Evolutionary conservation across 1,284 basidiomycete species (phyloP), one percentile per base, ranked within the genome.

Genomic region (Golubevia pallescens): DNA sequence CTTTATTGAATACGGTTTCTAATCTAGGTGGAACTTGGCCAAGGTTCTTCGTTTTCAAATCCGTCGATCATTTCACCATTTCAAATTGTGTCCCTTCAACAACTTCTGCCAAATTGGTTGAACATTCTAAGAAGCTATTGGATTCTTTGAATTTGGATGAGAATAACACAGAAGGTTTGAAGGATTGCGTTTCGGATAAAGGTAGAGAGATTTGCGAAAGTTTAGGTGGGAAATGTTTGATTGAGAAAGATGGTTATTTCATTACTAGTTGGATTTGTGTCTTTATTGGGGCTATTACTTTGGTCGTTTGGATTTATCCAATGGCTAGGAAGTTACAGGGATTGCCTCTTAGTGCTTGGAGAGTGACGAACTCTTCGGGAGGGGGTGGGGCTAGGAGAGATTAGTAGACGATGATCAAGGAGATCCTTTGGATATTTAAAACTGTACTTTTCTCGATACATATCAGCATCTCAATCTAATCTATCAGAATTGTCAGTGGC

Each of bases 21-120:
- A 85, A 85, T 65, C 68, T 85, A 24, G 82, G 82, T 56, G 82
- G 82, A 0, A 85, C 82, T 2, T 85, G 82, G 82, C 82, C 82
- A 3, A 67, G 81, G 34, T 81, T 76, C 63, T 80, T 84, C 72
- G 82, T 85, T 20, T 72, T 85, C 57, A 84, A 84, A 60, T 73
- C 78, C 1, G 82, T 84, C 57, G 82, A 84, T 51, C 66, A 69
- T 2, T 78, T 83, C 34, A 83, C 79, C 20, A 66, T 75, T 21
- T 77, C 75, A 19, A 66, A 66, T 58, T 84, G 82, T 38, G 42
- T 48, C 16, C 42, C 42, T 13, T 13, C 8, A 48, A 16, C 13
- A 13, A 16, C 16, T 16, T 48, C 57, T 1, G 16, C 52, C 14
- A 66, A 68, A 48, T 34, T 68, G 16, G 51, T 38, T 14, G 21